Conservation (phyloP, 768 basidiomycete genomes). For the Trametes sanguinea region DNA sequence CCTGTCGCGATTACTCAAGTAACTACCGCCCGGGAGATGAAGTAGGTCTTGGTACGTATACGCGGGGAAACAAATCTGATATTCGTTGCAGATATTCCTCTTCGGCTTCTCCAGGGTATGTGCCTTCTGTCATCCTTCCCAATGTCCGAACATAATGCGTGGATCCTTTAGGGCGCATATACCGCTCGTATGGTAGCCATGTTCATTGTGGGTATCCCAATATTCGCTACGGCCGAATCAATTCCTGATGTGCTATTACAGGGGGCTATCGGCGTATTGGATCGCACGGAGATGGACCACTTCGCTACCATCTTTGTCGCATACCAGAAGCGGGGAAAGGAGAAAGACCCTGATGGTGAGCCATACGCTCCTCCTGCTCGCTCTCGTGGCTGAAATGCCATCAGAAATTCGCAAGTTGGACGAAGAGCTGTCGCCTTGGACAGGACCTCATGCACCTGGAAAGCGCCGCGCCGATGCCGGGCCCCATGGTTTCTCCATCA, state of each 20-base stretch:
- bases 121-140: too few species aligned
- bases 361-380: not conserved
- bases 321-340: constrained; percentile 64
- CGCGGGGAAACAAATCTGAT: constrained; percentile 6
- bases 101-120: constrained; percentile 77
- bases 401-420: constrained; percentile 43
- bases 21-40: constrained; percentile 76
- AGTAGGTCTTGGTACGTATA: constrained; percentile 37
- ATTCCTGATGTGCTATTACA: constrained; percentile 28
- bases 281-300: constrained; percentile 70
- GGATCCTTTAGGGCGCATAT: constrained; percentile 60
- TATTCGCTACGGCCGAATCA: not conserved
- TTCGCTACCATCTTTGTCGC: constrained; percentile 64
- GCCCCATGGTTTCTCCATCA: constrained; percentile 55
- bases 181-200: constrained; percentile 74
- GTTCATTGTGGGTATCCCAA: constrained; percentile 55
- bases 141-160: too few species aligned
- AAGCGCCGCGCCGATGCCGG: constrained; percentile 51
- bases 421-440: constrained; percentile 55
- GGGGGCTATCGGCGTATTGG: constrained; percentile 72
- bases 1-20: constrained; percentile 35
- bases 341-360: constrained; percentile 47
- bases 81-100: constrained; percentile 57
- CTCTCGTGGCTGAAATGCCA: not conserved
- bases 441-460: constrained; percentile 50